Base-by-base conservation (phyloP, 495 filamentous ascomycete genomes). In the Neurospora discreta region DNA sequence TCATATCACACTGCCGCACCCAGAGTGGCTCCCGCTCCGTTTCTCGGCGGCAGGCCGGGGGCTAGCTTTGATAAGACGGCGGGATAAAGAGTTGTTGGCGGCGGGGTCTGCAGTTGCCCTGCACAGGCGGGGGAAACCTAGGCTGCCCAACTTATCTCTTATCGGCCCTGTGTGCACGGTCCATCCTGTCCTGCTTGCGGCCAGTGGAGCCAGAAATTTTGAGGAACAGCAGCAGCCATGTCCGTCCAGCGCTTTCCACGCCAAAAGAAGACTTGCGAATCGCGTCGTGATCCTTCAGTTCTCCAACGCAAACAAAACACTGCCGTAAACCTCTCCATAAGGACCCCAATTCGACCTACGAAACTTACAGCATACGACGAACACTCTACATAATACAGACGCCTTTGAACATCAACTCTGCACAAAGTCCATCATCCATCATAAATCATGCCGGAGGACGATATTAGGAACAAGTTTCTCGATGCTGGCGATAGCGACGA, bases 401-500 rank as follows among this genome's bases (percentile, higher is more conserved):
- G n/a, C n/a, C n/a, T n/a, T n/a, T n/a, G n/a, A n/a, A n/a, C n/a
- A n/a, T n/a, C n/a, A n/a, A n/a, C n/a, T n/a, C n/a, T n/a, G n/a
- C n/a, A n/a, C n/a, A n/a, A n/a, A 36, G 33, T 36, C 33, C 4
- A 36, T 36, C 4, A 36, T 65, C 46, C 1, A 65, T 65, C 52
- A n/a, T n/a, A n/a, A 18, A 65, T 26, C 33, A 65, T 65, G 52
- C 26, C 52, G 0, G 52, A 65, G 26, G 52, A 65, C n/a, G 87
- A 89, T 73, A 93, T 90, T 69, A 84, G 86, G 69, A 94, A 94
- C 80, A 87, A 92, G 44, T 94, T 90, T 74, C 86, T 97, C 23
- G 92, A 94, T 69, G 86, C 85, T 9, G 87, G 84, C 18, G 81
- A 86, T 52, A 91, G 90, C 77, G 93, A 94, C 43, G 88, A 91